phyloP scores from a whole-genome alignment of 148 eudicot species.

The Camellia sinensis region DNA sequence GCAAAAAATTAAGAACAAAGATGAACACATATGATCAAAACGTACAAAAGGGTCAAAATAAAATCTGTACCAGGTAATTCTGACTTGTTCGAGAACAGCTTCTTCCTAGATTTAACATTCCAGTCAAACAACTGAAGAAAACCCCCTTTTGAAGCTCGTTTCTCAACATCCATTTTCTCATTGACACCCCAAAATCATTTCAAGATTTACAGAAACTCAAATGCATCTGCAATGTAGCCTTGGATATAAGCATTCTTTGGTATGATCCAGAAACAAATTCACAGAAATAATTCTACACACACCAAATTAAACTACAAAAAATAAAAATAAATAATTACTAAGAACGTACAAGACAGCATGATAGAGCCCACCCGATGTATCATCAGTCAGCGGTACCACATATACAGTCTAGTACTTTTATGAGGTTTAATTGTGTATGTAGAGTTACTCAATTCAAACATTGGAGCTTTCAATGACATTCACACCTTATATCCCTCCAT shows the following conservation, averaged over 20 bases:
- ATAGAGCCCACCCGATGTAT: too few relatives aligned
- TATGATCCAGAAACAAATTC: not conserved
- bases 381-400: too few relatives aligned
- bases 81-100: too few relatives aligned
- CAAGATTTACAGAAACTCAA: slow-evolving; percentile 15
- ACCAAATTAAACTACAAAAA: too few relatives aligned
- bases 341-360: too few relatives aligned
- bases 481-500: not conserved
- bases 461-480: not conserved
- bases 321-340: not conserved
- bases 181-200: slow-evolving; percentile 12
- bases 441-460: too few relatives aligned
- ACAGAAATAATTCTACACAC: too few relatives aligned
- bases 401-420: too few relatives aligned
- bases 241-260: slow-evolving; percentile 4
- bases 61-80: too few relatives aligned
- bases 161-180: slow-evolving; percentile 72
- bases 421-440: too few relatives aligned
- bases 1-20: not conserved
- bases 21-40: not conserved
- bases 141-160: slow-evolving; percentile 66
- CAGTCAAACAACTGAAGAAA: slow-evolving; percentile 90
- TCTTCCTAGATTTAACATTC: too few relatives aligned
- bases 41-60: too few relatives aligned
- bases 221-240: slow-evolving; percentile 25